Percentiles rank a stretch among this genome's conserved stretches.
Conservation (phyloP, 208 protist species). For the Acanthamoeba triangularis region DNA sequence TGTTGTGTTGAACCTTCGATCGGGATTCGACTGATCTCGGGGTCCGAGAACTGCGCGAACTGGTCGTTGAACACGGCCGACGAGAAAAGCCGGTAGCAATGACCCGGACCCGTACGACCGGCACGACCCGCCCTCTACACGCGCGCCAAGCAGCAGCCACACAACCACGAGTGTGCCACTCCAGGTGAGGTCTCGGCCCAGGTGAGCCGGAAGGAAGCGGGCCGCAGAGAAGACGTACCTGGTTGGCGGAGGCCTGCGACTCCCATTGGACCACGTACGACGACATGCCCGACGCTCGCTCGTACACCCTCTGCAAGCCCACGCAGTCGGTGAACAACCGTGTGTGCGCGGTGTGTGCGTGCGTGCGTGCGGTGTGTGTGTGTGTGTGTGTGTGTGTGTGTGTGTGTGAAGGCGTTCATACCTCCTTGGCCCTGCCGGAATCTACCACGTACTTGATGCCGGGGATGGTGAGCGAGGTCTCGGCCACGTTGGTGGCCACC, state of each 20-base stretch:
- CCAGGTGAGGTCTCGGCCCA: slow-evolving; percentile 96
- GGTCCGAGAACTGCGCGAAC: slow-evolving; percentile 86
- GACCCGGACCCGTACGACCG: slow-evolving; percentile 93
- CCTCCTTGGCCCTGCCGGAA: slow-evolving; percentile 88
- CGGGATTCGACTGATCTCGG: slow-evolving; percentile 92
- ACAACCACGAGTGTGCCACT: background rate
- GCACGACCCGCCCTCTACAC: slow-evolving; percentile 93
- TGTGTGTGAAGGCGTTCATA: background rate
- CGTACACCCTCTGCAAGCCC: slow-evolving; percentile 81
- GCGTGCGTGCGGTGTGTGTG: background rate
- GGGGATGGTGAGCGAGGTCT: slow-evolving; percentile 99
- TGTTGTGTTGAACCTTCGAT: slow-evolving; percentile 87
- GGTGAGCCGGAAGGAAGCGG: slow-evolving; percentile 97
- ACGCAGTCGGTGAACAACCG: background rate
- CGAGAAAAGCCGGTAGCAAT: slow-evolving; percentile 94
- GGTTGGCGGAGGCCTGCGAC: slow-evolving; percentile 91
- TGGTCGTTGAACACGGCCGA: slow-evolving; percentile 91
- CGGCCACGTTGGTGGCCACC: slow-evolving; percentile 99
- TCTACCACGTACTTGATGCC: slow-evolving; percentile 98
- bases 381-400: background rate
- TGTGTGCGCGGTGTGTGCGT: background rate
- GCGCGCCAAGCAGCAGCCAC: background rate
- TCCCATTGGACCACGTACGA: slow-evolving; percentile 91
- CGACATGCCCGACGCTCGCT: slow-evolving; percentile 84
- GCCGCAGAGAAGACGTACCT: slow-evolving; percentile 96